Conservation (phyloP, 306 rosid genomes). For the Cucumis hystrix region DNA sequence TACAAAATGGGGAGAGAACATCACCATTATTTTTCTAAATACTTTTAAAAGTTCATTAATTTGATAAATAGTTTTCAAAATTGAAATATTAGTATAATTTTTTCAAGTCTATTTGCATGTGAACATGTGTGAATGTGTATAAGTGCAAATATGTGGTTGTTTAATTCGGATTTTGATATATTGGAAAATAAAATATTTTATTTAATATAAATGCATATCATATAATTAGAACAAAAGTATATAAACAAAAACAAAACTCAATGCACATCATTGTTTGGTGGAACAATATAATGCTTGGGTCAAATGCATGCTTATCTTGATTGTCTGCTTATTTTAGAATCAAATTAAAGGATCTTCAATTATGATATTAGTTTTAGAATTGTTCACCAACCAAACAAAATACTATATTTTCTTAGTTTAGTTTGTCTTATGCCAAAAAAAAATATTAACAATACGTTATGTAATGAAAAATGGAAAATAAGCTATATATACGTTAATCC, state of each 20-base stretch:
- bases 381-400: not conserved
- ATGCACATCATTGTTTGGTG: not conserved
- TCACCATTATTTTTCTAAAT: no score
- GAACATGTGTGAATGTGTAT: no score
- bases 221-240: not conserved
- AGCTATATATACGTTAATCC: no score
- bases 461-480: no score
- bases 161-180: not conserved
- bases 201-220: not conserved
- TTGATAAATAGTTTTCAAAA: no score
- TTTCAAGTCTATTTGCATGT: no score
- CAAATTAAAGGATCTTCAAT: not conserved
- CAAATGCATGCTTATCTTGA: not conserved
- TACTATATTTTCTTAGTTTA: not conserved
- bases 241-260: not conserved
- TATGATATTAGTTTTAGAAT: not conserved
- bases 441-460: no score
- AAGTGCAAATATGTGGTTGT: no score
- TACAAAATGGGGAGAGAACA: no score
- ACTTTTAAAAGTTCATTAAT: no score
- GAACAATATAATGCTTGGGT: not conserved
- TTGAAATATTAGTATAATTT: no score
- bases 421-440: no score
- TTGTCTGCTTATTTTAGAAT: not conserved
- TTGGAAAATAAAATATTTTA: not conserved